Evolutionary conservation across 2,329 filamentous ascomycete genomes (phyloP).

Genomic region (Fusarium beomiforme): DNA sequence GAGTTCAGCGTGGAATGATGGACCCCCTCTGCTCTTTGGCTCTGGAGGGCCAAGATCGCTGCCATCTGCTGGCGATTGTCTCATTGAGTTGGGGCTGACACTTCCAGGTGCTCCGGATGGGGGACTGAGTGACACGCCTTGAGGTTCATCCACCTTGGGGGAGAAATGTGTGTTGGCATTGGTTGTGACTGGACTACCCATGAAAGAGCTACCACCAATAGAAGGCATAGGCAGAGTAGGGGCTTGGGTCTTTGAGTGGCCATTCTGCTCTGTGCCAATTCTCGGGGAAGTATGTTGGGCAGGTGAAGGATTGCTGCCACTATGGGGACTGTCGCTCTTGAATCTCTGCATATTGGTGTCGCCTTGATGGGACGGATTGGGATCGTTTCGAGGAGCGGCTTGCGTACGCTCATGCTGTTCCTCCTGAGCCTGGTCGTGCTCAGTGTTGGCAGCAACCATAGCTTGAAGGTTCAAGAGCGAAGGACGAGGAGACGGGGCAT

Average conservation of each 20-base stretch:
- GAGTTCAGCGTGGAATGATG: constrained; percentile 48
- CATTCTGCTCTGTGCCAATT: constrained; percentile 8
- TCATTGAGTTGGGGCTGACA: constrained; percentile 20
- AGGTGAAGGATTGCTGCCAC: not conserved
- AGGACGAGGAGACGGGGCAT: constrained; percentile 22
- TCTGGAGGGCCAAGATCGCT: constrained; percentile 10
- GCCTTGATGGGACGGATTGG: not conserved
- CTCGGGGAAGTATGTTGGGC: constrained; percentile 7
- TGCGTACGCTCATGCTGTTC: not conserved
- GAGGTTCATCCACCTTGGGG: constrained; percentile 7
- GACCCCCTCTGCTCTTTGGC: constrained; percentile 12
- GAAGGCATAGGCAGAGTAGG: constrained; percentile 3
- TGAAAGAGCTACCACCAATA: not conserved
- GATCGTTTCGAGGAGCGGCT: not conserved
- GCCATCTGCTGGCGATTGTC: constrained; percentile 13
- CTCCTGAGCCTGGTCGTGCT: not conserved
- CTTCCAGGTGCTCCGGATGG: constrained; percentile 12
- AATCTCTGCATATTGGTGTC: constrained; percentile 11
- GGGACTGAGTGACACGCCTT: constrained; percentile 32
- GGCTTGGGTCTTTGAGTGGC: not conserved
- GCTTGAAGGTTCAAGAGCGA: constrained; percentile 25
- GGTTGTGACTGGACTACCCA: not conserved
- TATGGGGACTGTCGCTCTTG: constrained; percentile 20
- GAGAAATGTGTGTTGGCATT: not conserved
- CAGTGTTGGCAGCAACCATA: constrained; percentile 9